Percentiles rank a stretch among this genome's conserved stretches.
Conservation (phyloP, 345 rosid species). For the Mallotus nudiflorus region DNA sequence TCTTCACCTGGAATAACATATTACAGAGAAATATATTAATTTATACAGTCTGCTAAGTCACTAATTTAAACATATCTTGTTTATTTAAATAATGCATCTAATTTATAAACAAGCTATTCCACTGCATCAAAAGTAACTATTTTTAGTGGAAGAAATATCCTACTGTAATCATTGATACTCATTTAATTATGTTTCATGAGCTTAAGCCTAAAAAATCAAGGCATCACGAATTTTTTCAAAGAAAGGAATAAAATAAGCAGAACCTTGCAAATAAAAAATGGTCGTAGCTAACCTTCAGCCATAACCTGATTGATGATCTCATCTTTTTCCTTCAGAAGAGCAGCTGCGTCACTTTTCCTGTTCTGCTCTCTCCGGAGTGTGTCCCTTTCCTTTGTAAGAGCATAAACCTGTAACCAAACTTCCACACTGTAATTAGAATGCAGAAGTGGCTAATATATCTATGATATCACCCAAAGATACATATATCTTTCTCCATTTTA, state of each 20-base stretch:
- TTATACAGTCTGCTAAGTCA: not conserved
- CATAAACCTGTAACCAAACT: conserved; percentile 67
- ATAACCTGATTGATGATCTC: conserved; percentile 96
- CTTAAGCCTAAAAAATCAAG: not conserved
- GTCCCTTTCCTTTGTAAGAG: conserved; percentile 96
- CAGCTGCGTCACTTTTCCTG: conserved; percentile 94
- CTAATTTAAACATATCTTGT: not conserved
- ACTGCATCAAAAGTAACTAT: not conserved
- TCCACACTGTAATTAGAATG: conserved; percentile 8
- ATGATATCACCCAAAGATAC: not conserved
- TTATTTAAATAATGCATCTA: conserved; percentile 5
- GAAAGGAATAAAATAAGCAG: not conserved
- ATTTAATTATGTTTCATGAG: not conserved
- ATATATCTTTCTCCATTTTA: not conserved
- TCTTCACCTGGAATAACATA: conserved; percentile 85
- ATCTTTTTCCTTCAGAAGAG: conserved; percentile 97
- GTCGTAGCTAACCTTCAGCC: conserved; percentile 86
- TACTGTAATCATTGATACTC: not conserved
- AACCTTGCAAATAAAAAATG: not conserved
- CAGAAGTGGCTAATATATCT: not conserved
- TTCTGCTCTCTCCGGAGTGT: conserved; percentile 95
- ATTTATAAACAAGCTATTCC: conserved; percentile 4
- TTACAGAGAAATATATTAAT: conserved; percentile 4
- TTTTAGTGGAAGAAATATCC: not conserved
- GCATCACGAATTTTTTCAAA: not conserved